Evolutionary conservation across 2,329 filamentous ascomycete species (phyloP), one percentile per base, ranked within the genome.

Genomic region (Diaporthe vexans): DNA sequence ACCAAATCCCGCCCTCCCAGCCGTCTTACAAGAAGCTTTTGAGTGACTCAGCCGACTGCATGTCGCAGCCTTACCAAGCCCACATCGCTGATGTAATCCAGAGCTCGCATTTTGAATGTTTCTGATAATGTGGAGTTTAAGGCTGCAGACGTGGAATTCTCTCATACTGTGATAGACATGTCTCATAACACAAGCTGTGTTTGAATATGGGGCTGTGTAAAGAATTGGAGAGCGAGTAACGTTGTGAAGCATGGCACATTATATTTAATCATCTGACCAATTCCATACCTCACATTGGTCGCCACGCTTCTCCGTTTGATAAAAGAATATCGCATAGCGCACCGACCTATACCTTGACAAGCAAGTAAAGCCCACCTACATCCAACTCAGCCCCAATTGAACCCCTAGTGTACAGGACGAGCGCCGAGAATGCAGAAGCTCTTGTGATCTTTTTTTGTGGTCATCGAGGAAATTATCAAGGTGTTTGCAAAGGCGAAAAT

Each of bases 381-480:
- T 72, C 72, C 72, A 70, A 65, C 35, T 71, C 68, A 37, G 67
- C 68, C 54, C 68, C 29, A 57, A 29, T 56, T 56, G 37, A 72
- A 59, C 46, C 35, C 67, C 67, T 75, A 75, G 24, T 74, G 70
- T 75, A 74, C 69, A 74, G 56, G 63, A 48, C 51, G 52, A 76
- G 74, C 72, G 74, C 74, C 74, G 33, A 70, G 61, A 73, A 76
- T 74, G 69, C 72, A 69, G 35, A 65, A 63, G 57, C 43, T 63
- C 63, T 71, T 46, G 72, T 37, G 4, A 57, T 73, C 37, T 57
- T 73, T 57, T 58, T 56, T 59, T 35, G 40, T 43, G 33, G 35
- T 68, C 21, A 21, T 46, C 13, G 33, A 35, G 10, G 11, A 17
- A 33, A 33, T 33, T 26, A 24, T 56, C 58, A 48, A 35, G 5